These are phyloP conservation scores for Aspergillus ostianus DNA, from an alignment of 495 filamentous ascomycete species.

Conservation along the genomic window DNA sequence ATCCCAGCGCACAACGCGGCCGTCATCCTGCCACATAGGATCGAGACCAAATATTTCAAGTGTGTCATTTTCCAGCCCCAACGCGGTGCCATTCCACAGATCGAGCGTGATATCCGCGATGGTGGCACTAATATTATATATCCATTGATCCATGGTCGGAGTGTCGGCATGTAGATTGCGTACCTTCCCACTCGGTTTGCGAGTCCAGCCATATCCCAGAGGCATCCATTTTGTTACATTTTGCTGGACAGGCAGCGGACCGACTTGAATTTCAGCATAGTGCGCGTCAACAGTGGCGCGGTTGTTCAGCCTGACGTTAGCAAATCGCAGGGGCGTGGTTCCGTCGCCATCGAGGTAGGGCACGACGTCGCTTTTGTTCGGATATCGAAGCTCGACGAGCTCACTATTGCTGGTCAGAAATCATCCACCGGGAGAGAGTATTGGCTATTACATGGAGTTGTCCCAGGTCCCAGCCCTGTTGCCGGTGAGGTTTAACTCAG, in stretches of 20 bases:
- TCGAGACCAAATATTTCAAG: conserved; percentile 18
- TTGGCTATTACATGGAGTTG: conserved; percentile 13
- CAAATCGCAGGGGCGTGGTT: conserved; percentile 8
- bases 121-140: conserved; percentile 16
- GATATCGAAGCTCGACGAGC: conserved; percentile 17
- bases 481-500: conserved; percentile 6
- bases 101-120: conserved; percentile 18
- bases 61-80: conserved; percentile 19
- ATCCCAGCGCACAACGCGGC: conserved; percentile 17
- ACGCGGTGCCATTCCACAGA: conserved; percentile 16
- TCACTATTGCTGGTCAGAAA: conserved; percentile 9
- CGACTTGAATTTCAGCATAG: conserved; percentile 17
- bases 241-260: conserved; percentile 12
- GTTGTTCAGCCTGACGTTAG: conserved; percentile 15
- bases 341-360: conserved; percentile 11
- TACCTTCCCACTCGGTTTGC: conserved; percentile 15
- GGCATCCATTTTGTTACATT: conserved; percentile 6
- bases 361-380: conserved; percentile 17
- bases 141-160: conserved; percentile 13
- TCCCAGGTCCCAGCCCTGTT: conserved; percentile 18
- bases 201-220: conserved; percentile 17
- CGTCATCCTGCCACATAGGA: conserved; percentile 21
- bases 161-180: conserved; percentile 18
- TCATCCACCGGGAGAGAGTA: background rate
- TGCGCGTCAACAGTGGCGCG: conserved; percentile 15